These are phyloP conservation scores for Sutorius eximius DNA, from an alignment of 1,284 basidiomycete species.

Conservation along the genomic window DNA sequence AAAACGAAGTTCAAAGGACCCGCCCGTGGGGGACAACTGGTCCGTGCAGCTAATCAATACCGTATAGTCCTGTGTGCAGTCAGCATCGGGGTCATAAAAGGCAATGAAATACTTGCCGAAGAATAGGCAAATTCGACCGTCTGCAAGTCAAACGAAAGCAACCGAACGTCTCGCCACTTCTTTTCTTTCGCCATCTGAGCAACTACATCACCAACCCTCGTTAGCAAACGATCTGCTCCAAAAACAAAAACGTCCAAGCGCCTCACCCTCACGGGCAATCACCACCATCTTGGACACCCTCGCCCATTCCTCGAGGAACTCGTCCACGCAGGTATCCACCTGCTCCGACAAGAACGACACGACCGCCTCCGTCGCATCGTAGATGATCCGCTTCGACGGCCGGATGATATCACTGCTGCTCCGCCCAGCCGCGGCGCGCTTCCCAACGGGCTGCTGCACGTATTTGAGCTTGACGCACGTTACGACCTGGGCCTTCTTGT, in stretches of 20 bases:
- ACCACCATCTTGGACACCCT: constrained; percentile 89
- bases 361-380: constrained; percentile 80
- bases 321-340: constrained; percentile 83
- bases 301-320: constrained; percentile 90
- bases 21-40: constrained; percentile 61
- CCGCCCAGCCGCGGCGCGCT: constrained; percentile 48
- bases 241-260: background rate
- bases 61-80: constrained; percentile 56
- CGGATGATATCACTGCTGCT: constrained; percentile 63
- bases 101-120: constrained; percentile 38
- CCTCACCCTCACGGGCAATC: constrained; percentile 80
- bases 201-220: constrained; percentile 45
- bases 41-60: constrained; percentile 75
- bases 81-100: background rate
- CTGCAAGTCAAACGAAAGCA: constrained; percentile 85
- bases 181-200: constrained; percentile 76
- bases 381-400: constrained; percentile 81
- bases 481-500: constrained; percentile 72
- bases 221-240: constrained; percentile 2
- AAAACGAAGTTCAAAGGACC: constrained; percentile 72
- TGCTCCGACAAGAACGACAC: constrained; percentile 85
- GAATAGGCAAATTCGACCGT: constrained; percentile 87
- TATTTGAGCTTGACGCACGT: constrained; percentile 87
- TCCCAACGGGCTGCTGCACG: constrained; percentile 79
- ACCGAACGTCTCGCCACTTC: constrained; percentile 68